A percentile compares a stretch with the other conserved stretches of the same genome.
phyloP scores from a whole-genome alignment of 495 filamentous ascomycete species.

The Xanthoparmelia taractica region DNA sequence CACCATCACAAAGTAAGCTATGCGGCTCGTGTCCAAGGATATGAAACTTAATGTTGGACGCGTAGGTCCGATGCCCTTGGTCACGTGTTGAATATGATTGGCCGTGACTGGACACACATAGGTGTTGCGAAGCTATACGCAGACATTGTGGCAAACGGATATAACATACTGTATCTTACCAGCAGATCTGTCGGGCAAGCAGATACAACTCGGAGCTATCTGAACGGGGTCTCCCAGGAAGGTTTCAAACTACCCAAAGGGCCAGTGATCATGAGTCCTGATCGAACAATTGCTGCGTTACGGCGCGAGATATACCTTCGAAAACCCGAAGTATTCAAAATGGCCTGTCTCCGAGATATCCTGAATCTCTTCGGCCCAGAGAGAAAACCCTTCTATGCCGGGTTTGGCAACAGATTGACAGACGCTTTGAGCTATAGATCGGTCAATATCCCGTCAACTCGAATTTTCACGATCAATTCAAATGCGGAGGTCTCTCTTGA shows the following conservation, averaged over 20 bases:
- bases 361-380: constrained; percentile 74
- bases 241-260: constrained; percentile 79
- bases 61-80: constrained; percentile 79
- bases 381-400: constrained; percentile 84
- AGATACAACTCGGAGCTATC: constrained; percentile 82
- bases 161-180: constrained; percentile 97
- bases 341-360: constrained; percentile 94
- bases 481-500: constrained; percentile 95
- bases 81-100: constrained; percentile 97
- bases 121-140: constrained; percentile 96
- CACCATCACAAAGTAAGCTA: constrained; percentile 81
- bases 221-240: constrained; percentile 84
- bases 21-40: background rate
- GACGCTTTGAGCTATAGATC: constrained; percentile 93
- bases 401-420: constrained; percentile 93
- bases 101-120: constrained; percentile 94
- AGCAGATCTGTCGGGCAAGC: constrained; percentile 89
- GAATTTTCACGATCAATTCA: constrained; percentile 99
- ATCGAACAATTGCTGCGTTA: constrained; percentile 92
- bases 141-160: constrained; percentile 92
- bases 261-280: constrained; percentile 88
- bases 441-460: constrained; percentile 84
- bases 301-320: constrained; percentile 90
- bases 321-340: constrained; percentile 98
- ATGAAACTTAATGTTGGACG: constrained; percentile 4